These are phyloP conservation scores for Aquanectria penicillioides DNA, from an alignment of 2,329 filamentous ascomycete species.

Conservation along the genomic window DNA sequence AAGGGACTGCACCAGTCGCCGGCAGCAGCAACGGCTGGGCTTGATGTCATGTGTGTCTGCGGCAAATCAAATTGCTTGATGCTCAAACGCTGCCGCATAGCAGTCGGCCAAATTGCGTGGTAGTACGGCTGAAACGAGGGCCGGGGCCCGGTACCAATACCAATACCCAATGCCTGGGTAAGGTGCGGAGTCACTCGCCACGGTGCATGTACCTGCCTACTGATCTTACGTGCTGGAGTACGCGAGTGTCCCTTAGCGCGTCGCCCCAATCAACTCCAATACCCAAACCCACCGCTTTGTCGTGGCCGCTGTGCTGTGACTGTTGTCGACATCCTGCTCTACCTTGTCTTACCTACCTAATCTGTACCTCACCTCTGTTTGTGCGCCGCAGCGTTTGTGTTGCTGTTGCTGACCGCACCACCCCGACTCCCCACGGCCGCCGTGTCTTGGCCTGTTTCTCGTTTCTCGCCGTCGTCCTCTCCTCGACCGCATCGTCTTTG, in stretches of 20 bases:
- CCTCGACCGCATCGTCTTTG: neutral
- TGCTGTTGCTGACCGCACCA: slow-evolving; percentile 34
- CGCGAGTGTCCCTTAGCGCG: slow-evolving; percentile 27
- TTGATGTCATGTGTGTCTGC: slow-evolving; percentile 1
- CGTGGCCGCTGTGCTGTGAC: slow-evolving; percentile 14
- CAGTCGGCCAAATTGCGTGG: slow-evolving; percentile 10
- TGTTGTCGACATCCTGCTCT: slow-evolving; percentile 23
- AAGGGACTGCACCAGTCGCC: neutral
- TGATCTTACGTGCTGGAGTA: neutral
- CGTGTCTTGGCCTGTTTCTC: slow-evolving; percentile 25
- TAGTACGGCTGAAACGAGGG: slow-evolving; percentile 20
- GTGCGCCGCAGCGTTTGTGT: slow-evolving; percentile 32
- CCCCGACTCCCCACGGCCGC: slow-evolving; percentile 35
- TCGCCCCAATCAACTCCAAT: slow-evolving; percentile 36
- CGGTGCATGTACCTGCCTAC: neutral
- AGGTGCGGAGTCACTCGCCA: no score
- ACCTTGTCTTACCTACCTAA: slow-evolving; percentile 21
- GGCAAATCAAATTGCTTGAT: slow-evolving; percentile 10
- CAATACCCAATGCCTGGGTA: no score
- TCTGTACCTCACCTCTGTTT: slow-evolving; percentile 26
- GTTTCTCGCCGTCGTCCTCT: slow-evolving; percentile 15
- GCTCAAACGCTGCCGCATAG: slow-evolving; percentile 6
- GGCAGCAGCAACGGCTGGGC: neutral
- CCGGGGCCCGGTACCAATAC: neutral
- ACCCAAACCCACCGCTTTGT: slow-evolving; percentile 34